These are phyloP conservation scores for Botrytis cinerea DNA, from an alignment of 2,329 filamentous ascomycete species.

Conservation along the genomic window DNA sequence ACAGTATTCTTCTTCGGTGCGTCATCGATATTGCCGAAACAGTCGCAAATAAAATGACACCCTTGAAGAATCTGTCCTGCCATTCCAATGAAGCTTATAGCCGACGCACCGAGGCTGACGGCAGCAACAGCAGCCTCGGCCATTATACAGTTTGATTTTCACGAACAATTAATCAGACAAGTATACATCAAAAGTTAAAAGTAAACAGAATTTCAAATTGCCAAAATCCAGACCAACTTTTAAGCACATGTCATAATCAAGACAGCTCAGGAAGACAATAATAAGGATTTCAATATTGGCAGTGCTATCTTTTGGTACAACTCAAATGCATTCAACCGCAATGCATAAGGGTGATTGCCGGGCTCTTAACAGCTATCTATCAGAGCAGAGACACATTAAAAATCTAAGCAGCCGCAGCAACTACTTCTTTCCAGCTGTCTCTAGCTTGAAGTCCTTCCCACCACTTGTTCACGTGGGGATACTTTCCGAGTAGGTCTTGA, in stretches of 20 bases:
- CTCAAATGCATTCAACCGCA: neutral
- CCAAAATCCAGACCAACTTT: neutral
- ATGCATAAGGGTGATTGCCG: neutral
- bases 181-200: neutral
- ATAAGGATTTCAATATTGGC: neutral
- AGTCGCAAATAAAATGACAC: neutral
- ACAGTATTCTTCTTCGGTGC: neutral
- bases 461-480: conserved; percentile 24
- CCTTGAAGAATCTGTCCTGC: neutral
- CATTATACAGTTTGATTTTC: neutral
- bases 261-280: neutral
- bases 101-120: neutral
- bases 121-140: neutral
- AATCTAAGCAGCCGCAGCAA: neutral
- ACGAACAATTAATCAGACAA: neutral
- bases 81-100: neutral
- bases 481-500: conserved; percentile 7
- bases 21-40: neutral
- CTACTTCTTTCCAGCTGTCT: conserved; percentile 24
- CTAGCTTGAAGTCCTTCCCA: conserved; percentile 22
- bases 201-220: neutral
- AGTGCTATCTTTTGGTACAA: neutral
- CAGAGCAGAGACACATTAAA: neutral
- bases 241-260: neutral
- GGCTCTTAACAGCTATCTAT: neutral